Base-by-base conservation (phyloP, 306 rosid genomes). In the Begonia masoniana region DNA sequence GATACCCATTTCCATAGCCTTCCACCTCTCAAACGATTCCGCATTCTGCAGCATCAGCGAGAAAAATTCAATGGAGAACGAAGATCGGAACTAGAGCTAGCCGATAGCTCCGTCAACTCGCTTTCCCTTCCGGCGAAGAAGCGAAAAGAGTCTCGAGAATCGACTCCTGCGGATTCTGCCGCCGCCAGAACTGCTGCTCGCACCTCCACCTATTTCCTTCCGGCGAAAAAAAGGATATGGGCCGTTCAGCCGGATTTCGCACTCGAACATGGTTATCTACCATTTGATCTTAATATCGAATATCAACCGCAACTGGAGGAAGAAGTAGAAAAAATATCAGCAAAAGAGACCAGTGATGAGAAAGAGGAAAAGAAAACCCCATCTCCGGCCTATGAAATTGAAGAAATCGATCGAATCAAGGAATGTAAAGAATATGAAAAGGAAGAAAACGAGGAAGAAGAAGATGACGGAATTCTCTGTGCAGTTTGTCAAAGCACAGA, bases 401-500 rank as follows among this genome's bases (percentile, higher is more conserved):
- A 31, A 13, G 54, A 61, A 53, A 56, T 54, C 43, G 13, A 46
- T 53, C 24, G 58, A 15, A 35, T 17, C 57, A 31, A 6, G 13
- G 51, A 31, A 31, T 47, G 17, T 24, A 55, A 15, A 2, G 60
- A 17, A 21, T 41, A 4, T 11, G 66, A 13, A 0, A 43, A 9
- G 12, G 13, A 9, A 12, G 47, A 1, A 9, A 9, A 3, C 49
- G 73, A 7, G 1, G 62, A 61, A 0, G 76, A 73, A 0, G 82
- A 73, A 9, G 80, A 78, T 8, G 85, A 75, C 62, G 99, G 92
- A 51, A 62, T 79, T 56, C 47, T 75, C 10, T 86, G 82, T 67
- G 86, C 76, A 61, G 76, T 73, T 64, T 91, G 82, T 75, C 77
- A 66, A 57, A 91, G 96, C 71, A 77, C 99, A 0, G 99, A 91